Evolutionary conservation across 2,329 filamentous ascomycete species (phyloP).

Genomic region (Clarireedia hainanense): DNA sequence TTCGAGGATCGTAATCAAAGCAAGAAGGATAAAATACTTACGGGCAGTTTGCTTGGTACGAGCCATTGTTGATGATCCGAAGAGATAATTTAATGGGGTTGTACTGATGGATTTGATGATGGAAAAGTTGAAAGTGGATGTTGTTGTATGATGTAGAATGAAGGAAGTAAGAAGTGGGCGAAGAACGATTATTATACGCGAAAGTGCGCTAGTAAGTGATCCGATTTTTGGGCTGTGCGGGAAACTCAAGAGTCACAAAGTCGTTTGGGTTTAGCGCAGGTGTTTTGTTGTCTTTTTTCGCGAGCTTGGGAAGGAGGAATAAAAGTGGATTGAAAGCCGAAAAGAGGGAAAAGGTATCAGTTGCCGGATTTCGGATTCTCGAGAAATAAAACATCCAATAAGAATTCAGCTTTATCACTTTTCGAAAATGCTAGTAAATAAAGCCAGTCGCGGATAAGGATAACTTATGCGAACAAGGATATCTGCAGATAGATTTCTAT

Average conservation of each 20-base stretch:
- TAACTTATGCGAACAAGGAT: no score
- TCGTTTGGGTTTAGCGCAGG: background rate
- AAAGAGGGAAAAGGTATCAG: no score
- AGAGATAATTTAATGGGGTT: constrained; percentile 3
- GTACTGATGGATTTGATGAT: constrained; percentile 14
- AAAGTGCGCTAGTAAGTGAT: constrained; percentile 24
- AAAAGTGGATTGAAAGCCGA: no score
- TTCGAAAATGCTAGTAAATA: background rate
- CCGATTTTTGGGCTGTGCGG: constrained; percentile 12
- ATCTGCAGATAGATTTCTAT: no score
- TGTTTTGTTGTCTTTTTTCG: no score
- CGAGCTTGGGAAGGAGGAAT: no score
- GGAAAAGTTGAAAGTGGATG: constrained; percentile 3
- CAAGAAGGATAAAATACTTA: constrained; percentile 3
- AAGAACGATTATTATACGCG: constrained; percentile 27
- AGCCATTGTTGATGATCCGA: constrained; percentile 30
- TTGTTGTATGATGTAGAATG: constrained; percentile 20
- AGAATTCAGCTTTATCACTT: constrained; percentile 2
- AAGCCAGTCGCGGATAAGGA: no score
- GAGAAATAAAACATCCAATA: constrained; percentile 12
- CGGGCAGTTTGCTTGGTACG: constrained; percentile 30
- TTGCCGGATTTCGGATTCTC: no score
- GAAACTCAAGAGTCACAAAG: background rate
- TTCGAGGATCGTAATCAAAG: background rate
- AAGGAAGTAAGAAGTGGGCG: constrained; percentile 25